Evolutionary conservation across 2,329 filamentous ascomycete species (phyloP).

Genomic region (Pseudocercospora musae): DNA sequence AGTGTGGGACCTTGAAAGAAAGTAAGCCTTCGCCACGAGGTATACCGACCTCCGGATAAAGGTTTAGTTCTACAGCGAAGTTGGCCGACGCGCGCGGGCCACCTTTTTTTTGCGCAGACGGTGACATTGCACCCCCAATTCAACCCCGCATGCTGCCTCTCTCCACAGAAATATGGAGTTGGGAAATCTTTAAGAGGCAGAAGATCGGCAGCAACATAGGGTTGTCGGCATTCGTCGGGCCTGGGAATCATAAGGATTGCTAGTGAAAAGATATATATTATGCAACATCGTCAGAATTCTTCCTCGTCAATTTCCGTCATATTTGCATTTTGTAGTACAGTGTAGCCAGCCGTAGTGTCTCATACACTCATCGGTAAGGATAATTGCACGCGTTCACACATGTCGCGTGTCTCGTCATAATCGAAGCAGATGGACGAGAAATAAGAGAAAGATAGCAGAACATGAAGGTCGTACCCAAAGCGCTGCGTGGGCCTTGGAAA

Average conservation of each 20-base stretch:
- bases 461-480: neutral
- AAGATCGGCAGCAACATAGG: slow-evolving; percentile 1
- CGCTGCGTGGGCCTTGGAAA: neutral
- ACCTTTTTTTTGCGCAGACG: neutral
- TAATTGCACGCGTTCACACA: neutral
- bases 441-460: neutral
- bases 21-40: neutral
- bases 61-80: neutral
- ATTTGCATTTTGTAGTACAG: slow-evolving; percentile 8
- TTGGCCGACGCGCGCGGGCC: neutral
- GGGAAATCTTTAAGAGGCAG: neutral
- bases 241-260: neutral
- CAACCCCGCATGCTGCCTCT: slow-evolving; percentile 6
- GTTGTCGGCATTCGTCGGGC: neutral
- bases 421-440: neutral
- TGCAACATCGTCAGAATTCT: neutral
- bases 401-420: neutral
- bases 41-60: neutral
- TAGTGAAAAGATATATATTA: neutral
- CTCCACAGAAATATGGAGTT: slow-evolving; percentile 1
- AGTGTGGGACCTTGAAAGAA: neutral
- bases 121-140: slow-evolving; percentile 10
- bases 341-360: slow-evolving; percentile 3
- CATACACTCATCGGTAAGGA: slow-evolving; percentile 6
- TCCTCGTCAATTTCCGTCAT: slow-evolving; percentile 3